These are phyloP conservation scores for Ogataea angusta DNA, from an alignment of 805 yeast species.

Conservation along the genomic window DNA sequence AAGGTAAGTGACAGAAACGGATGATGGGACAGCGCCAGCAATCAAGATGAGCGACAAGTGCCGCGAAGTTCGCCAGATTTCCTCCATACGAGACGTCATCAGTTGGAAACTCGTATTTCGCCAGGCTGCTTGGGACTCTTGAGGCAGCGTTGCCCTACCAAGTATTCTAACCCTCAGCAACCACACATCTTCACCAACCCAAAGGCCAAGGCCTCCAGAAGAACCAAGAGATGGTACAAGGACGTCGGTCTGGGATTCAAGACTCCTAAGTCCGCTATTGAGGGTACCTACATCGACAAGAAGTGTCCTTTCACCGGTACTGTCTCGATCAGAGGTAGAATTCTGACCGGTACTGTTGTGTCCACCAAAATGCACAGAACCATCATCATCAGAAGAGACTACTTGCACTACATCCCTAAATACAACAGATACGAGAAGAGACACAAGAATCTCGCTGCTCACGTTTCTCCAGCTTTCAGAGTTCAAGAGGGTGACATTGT, in stretches of 20 bases:
- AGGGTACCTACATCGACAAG: constrained; percentile 99
- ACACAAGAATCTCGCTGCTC: constrained; percentile 99
- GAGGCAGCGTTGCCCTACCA: neutral
- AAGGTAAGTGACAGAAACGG: constrained; percentile 61
- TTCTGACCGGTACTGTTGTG: constrained; percentile 98
- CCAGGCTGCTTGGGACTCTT: too few species aligned
- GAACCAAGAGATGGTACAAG: constrained; percentile 99
- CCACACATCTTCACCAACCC: constrained; percentile 99
- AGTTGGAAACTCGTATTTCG: too few species aligned
- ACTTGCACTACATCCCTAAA: constrained; percentile 99
- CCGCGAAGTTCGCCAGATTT: neutral
- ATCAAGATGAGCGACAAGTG: neutral
- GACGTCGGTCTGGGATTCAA: constrained; percentile 99
- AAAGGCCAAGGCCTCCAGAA: constrained; percentile 97
- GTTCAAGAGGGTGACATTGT: constrained; percentile 98
- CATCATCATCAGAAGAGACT: constrained; percentile 98
- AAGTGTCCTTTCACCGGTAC: constrained; percentile 99
- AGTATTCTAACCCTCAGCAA: constrained; percentile 57
- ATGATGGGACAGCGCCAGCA: neutral
- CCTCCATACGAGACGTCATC: neutral
- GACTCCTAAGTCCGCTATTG: constrained; percentile 98
- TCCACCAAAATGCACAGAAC: constrained; percentile 99
- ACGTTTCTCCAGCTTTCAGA: constrained; percentile 99
- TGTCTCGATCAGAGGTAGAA: constrained; percentile 99
- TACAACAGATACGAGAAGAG: constrained; percentile 99